Base-by-base conservation (phyloP, 257 asterid genomes). In the Capsicum rhomboideum region DNA sequence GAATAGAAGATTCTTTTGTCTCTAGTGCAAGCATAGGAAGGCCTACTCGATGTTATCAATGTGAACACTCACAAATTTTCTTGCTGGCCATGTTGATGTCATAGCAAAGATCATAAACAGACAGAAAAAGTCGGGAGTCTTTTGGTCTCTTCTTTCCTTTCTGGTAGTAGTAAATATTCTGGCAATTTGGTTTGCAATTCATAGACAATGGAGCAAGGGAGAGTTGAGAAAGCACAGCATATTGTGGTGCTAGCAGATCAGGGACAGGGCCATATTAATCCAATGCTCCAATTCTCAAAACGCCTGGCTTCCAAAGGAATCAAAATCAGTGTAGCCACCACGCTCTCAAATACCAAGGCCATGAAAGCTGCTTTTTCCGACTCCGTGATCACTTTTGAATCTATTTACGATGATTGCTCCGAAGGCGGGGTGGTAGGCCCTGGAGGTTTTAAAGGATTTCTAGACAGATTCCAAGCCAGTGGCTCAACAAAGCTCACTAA, bases 211-310 rank as follows among this genome's bases (percentile, higher is more conserved):
- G 90, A 88, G 74, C 83, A 87, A 49, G 87, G 71, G 71, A 86
- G 82, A 21, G 67, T 56, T 53, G 79, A 82, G 64, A 89, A 66
- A 88, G 86, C 84, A 13, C 59, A 7, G 85, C 94, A 91, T 68
- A 82, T 90, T 9, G 83, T 90, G 68, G 87, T 91, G 81, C 84
- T 91, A 9, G 86, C 93, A n/a, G 89, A 88, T 88, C 93, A 92
- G 64, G 92, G 94, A 21, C 96, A 91, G 83, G 96, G 93, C 85
- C 96, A 90, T 85, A 89, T 89, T 46, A 91, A 91, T 75, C 96
- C 93, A 68, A 87, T 91, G 92, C 64, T 92, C 56, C 96, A 91
- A 71, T 90, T 90, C 58, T 91, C 92, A 58, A 91, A 89, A 78
- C 83, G 94, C 37, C 80, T 90, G 59, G 88, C 91, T 78, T 89